Percentiles rank a stretch among this genome's conserved stretches.
phyloP scores from a whole-genome alignment of 208 protist species.

The Balamuthia mandrillaris region DNA sequence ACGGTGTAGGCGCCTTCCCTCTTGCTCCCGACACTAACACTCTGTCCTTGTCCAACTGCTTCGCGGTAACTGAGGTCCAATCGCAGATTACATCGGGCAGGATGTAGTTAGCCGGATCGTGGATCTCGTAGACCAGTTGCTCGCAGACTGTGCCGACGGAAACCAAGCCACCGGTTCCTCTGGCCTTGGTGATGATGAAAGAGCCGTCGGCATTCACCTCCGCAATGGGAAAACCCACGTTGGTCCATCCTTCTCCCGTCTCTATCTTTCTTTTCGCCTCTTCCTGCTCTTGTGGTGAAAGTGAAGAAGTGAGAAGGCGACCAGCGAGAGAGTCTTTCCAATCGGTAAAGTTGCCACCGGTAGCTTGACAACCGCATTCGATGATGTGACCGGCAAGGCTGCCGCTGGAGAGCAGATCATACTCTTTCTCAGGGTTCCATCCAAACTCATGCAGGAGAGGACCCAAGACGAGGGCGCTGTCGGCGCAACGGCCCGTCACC shows the following conservation, averaged over 20 bases:
- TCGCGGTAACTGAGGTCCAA: conserved; percentile 39
- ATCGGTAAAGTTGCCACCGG: conserved; percentile 52
- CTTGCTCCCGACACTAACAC: neutral
- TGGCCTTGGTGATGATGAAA: conserved; percentile 56
- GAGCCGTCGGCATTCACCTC: conserved; percentile 34
- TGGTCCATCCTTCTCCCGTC: neutral
- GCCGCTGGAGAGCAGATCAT: conserved; percentile 45
- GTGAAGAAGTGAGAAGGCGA: neutral
- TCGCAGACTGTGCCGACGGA: conserved; percentile 39
- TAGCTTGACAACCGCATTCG: conserved; percentile 54
- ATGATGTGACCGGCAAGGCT: conserved; percentile 60
- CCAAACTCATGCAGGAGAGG: conserved; percentile 56
- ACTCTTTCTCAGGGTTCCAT: conserved; percentile 49
- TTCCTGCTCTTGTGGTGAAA: neutral
- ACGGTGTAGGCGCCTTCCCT: neutral
- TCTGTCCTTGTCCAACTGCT: neutral
- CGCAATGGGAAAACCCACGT: conserved; percentile 60
- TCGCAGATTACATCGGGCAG: conserved; percentile 55
- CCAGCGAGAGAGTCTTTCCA: conserved; percentile 35
- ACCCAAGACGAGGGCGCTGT: conserved; percentile 50
- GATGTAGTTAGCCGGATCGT: conserved; percentile 54
- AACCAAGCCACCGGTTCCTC: conserved; percentile 52
- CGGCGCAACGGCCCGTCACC: conserved; percentile 45
- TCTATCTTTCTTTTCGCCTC: neutral
- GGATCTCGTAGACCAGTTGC: conserved; percentile 63